A percentile compares a stretch with the other conserved stretches of the same genome.
Evolutionary conservation across 2,329 filamentous ascomycete genomes (phyloP).

Genomic region (Chrysoporthe austroafricana): DNA sequence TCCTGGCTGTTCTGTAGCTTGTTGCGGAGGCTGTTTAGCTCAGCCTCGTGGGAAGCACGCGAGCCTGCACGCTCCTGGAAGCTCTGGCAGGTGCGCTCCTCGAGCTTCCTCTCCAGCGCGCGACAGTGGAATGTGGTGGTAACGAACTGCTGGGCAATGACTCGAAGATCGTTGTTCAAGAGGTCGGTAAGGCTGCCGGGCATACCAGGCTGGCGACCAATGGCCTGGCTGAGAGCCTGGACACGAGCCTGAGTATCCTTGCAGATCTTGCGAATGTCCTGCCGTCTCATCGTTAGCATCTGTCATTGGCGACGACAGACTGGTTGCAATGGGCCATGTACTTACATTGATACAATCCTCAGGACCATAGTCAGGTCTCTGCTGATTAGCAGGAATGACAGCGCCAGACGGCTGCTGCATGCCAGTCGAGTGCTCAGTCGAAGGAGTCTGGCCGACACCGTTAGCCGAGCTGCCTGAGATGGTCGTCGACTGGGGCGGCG

Average conservation of each 20-base stretch:
- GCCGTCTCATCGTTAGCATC: conserved; percentile 2
- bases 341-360: conserved; percentile 19
- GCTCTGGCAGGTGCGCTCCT: conserved; percentile 7
- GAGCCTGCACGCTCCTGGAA: not conserved
- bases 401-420: not conserved
- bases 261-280: conserved; percentile 24
- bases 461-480: conserved; percentile 13
- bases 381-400: conserved; percentile 1
- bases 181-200: conserved; percentile 16
- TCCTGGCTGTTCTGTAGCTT: conserved; percentile 19
- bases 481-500: conserved; percentile 6
- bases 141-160: conserved; percentile 23
- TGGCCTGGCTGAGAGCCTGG: conserved; percentile 18
- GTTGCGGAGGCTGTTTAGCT: conserved; percentile 16
- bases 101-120: conserved; percentile 17
- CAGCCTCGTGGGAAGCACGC: conserved; percentile 18
- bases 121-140: conserved; percentile 18
- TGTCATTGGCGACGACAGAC: too few species aligned
- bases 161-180: conserved; percentile 22
- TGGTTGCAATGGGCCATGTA: not conserved
- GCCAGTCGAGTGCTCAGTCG: conserved; percentile 12
- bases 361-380: not conserved
- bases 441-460: conserved; percentile 11
- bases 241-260: conserved; percentile 16
- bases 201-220: conserved; percentile 24